Evolutionary conservation across 73 alveolate species (phyloP).

Genomic region (Paramecium bursaria): DNA sequence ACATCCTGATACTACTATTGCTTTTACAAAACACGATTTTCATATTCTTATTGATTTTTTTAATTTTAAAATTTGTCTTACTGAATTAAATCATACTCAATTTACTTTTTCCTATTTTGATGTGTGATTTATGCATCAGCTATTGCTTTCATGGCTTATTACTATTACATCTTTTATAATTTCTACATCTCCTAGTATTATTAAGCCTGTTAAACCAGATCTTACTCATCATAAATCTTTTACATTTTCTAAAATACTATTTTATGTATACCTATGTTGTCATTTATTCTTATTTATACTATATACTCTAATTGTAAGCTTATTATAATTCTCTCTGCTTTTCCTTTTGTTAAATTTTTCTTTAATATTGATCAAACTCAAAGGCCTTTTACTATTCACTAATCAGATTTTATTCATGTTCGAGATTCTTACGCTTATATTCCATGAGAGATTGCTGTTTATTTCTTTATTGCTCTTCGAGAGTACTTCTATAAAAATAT

Average conservation of each 20-base stretch:
- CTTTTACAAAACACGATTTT: neutral
- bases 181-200: conserved; percentile 39
- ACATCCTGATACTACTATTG: conserved; percentile 25
- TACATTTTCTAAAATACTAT: no score
- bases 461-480: conserved; percentile 12
- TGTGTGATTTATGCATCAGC: conserved; percentile 48
- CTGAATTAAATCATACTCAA: neutral
- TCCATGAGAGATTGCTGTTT: neutral
- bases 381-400: conserved; percentile 23
- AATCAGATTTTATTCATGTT: neutral
- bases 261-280: conserved; percentile 13
- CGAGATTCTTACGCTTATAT: neutral
- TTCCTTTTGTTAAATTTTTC: neutral
- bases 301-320: conserved; percentile 18
- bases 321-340: conserved; percentile 30
- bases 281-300: conserved; percentile 13
- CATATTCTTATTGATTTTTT: conserved; percentile 27
- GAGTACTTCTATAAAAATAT: neutral
- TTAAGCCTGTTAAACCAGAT: conserved; percentile 19
- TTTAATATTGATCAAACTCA: conserved; percentile 17
- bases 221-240: conserved; percentile 38
- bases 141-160: conserved; percentile 2
- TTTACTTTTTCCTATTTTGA: conserved; percentile 15
- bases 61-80: conserved; percentile 33
- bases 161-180: neutral